Evolutionary conservation across 768 basidiomycete genomes (phyloP).

Genomic region (Stropharia rugosoannulata): DNA sequence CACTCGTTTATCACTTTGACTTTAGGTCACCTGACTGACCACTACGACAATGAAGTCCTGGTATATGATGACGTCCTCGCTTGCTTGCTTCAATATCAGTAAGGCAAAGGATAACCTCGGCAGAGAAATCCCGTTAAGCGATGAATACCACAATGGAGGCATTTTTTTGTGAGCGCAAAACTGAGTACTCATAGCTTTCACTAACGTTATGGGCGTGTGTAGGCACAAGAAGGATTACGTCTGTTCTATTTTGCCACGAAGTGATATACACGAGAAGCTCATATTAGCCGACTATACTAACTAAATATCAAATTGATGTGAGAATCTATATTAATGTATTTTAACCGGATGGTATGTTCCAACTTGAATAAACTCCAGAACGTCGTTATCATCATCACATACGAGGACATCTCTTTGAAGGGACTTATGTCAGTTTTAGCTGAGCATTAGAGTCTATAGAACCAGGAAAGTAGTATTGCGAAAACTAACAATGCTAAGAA

Average conservation of each 20-base stretch:
- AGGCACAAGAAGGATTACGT: slow-evolving; percentile 18
- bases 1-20: background rate
- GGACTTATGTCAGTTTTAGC: too few species aligned
- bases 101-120: slow-evolving; percentile 9
- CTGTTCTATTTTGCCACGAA: slow-evolving; percentile 18
- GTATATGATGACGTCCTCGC: background rate
- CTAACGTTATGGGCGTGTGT: background rate
- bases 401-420: too few species aligned
- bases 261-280: too few species aligned
- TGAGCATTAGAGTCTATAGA: too few species aligned
- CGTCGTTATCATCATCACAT: too few species aligned
- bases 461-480: too few species aligned
- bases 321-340: too few species aligned
- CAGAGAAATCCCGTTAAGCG: slow-evolving; percentile 7
- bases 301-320: too few species aligned
- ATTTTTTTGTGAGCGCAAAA: background rate
- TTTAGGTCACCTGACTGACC: background rate
- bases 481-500: too few species aligned
- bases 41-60: background rate
- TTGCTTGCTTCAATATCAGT: background rate
- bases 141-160: background rate
- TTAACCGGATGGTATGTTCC: too few species aligned
- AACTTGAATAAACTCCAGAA: too few species aligned
- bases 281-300: too few species aligned
- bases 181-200: background rate